Conservation (phyloP, 169 alveolate species). For the Perkinsus marinus region DNA sequence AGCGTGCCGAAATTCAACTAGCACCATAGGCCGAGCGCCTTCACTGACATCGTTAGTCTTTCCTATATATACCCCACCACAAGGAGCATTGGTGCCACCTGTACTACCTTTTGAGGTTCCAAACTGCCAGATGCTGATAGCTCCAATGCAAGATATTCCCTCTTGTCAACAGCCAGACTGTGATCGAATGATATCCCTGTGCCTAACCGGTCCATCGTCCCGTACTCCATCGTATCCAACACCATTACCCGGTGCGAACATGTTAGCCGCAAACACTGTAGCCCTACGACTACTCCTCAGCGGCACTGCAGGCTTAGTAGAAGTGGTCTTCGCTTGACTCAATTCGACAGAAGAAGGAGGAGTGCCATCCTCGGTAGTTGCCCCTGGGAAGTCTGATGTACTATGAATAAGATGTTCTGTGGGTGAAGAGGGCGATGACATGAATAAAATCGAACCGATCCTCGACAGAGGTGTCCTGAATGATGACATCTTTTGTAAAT, state of each 20-base stretch:
- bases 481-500: no score
- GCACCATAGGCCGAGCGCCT: no score
- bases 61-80: no score
- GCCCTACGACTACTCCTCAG: not conserved
- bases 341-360: no score
- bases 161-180: not conserved
- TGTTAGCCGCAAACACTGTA: not conserved
- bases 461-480: no score
- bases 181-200: not conserved
- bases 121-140: not conserved
- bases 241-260: not conserved
- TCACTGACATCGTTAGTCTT: no score
- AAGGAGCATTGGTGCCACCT: not conserved
- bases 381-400: not conserved
- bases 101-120: not conserved
- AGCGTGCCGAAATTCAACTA: no score
- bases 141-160: not conserved
- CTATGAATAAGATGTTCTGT: not conserved
- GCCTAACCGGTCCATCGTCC: not conserved
- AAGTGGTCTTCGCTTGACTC: not conserved
- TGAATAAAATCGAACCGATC: no score
- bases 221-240: not conserved
- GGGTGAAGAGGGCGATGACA: not conserved
- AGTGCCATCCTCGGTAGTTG: not conserved
- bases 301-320: not conserved